Conservation (phyloP, 805 yeast genomes). For the Yarrowia sp. region DNA sequence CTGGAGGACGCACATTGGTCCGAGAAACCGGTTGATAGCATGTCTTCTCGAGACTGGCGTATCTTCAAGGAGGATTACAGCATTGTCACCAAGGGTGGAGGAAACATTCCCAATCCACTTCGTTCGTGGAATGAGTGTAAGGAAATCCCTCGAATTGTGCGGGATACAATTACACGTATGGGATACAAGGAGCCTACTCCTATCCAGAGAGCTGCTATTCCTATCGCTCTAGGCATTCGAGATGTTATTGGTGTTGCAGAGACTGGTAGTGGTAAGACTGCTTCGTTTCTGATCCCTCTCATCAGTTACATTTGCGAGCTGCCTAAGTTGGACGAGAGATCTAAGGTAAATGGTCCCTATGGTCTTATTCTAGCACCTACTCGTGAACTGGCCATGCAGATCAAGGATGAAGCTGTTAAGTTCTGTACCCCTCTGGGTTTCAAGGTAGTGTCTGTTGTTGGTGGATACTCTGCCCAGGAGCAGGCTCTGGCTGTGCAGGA, state of each 20-base stretch:
- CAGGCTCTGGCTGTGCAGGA: constrained; percentile 55
- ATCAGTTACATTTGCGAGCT: constrained; percentile 50
- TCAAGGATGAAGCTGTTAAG: constrained; percentile 59
- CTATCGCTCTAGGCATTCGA: constrained; percentile 53
- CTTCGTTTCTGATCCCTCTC: constrained; percentile 76
- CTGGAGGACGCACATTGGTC: constrained; percentile 56
- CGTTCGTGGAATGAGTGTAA: constrained; percentile 67
- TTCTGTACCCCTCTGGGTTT: constrained; percentile 43
- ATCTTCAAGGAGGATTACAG: constrained; percentile 74
- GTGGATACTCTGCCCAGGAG: constrained; percentile 83
- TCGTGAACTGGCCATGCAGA: constrained; percentile 89
- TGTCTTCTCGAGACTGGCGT: constrained; percentile 88
- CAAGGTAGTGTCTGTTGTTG: constrained; percentile 63
- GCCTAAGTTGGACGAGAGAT: constrained; percentile 46
- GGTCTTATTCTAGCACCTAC: constrained; percentile 85
- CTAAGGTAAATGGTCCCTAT: constrained; percentile 61
- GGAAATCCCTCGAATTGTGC: constrained; percentile 44
- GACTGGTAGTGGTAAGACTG: constrained; percentile 94
- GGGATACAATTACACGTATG: constrained; percentile 35
- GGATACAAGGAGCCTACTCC: constrained; percentile 75
- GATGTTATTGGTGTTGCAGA: constrained; percentile 91
- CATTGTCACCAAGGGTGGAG: constrained; percentile 53
- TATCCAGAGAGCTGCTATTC: constrained; percentile 84
- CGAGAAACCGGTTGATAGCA: constrained; percentile 55
- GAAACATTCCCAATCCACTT: constrained; percentile 52